phyloP scores from a whole-genome alignment of 495 filamentous ascomycete species.

The Platismatia glauca region DNA sequence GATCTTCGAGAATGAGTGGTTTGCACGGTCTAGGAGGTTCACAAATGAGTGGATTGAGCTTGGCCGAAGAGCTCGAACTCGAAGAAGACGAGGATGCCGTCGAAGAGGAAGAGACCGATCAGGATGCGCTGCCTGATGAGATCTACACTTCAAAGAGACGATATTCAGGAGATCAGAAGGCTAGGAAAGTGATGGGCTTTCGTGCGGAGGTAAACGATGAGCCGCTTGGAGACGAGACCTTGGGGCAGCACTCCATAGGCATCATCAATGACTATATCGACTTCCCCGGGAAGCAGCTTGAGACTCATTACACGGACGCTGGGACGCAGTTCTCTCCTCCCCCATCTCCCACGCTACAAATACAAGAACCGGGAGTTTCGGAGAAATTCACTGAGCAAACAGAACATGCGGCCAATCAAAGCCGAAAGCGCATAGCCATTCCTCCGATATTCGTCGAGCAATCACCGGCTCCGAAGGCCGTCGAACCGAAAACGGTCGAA shows the following conservation, averaged over 20 bases:
- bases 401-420: slow-evolving; percentile 49
- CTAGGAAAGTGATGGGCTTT: slow-evolving; percentile 43
- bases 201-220: slow-evolving; percentile 29
- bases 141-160: not conserved
- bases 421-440: slow-evolving; percentile 52
- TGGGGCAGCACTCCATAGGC: slow-evolving; percentile 1
- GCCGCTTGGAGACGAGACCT: slow-evolving; percentile 1
- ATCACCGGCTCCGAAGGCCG: slow-evolving; percentile 4
- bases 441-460: slow-evolving; percentile 24
- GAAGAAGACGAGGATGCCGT: slow-evolving; percentile 61
- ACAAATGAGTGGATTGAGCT: slow-evolving; percentile 58
- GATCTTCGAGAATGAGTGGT: slow-evolving; percentile 57
- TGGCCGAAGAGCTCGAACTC: slow-evolving; percentile 85
- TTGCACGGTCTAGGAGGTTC: slow-evolving; percentile 41
- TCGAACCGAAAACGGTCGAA: slow-evolving; percentile 9
- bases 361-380: slow-evolving; percentile 33
- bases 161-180: slow-evolving; percentile 37
- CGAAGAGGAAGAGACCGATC: slow-evolving; percentile 34
- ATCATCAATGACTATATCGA: slow-evolving; percentile 6
- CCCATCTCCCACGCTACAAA: slow-evolving; percentile 52
- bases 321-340: slow-evolving; percentile 78
- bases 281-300: slow-evolving; percentile 5
- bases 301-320: slow-evolving; percentile 53
- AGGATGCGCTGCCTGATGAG: slow-evolving; percentile 38
- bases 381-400: slow-evolving; percentile 29